Base-by-base conservation (phyloP, 2,329 filamentous ascomycete genomes). In the Chaetomium strumarium region DNA sequence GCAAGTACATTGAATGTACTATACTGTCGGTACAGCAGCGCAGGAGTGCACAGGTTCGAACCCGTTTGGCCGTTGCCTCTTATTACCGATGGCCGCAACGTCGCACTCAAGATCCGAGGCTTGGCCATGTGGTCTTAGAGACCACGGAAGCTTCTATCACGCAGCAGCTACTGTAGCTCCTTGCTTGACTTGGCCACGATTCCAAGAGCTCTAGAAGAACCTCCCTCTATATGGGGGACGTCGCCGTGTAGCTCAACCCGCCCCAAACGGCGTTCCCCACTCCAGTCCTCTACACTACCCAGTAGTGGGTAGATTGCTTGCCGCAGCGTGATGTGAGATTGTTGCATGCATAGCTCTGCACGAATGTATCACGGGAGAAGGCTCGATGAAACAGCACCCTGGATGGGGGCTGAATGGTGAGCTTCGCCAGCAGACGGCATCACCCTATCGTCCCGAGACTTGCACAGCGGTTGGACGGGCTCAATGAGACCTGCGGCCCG, bases 271-370 rank as follows among this genome's bases (percentile, higher is more conserved):
- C 24, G 39, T 39, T 47, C 41, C 17, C 46, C 37, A 40, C n/a
- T 31, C n/a, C n/a, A n/a, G n/a, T n/a, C n/a, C n/a, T n/a, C n/a
- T 7, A 7, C 4, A 24, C 24, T 24, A 24, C 24, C 4, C 24
- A 24, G 24, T 24, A n/a, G n/a, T n/a, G n/a, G n/a, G n/a, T 49
- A 59, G 24, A 62, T 59, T 58, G 43, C 51, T 16, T 55, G 57
- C 57, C 56, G 58, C 56, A 29, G 58, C 53, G 39, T 31, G 56
- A 59, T 59, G 58, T 52, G 39, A 36, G 56, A 59, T 59, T 49
- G 58, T 59, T 58, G 49, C 46, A 47, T 37, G 42, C 41, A n/a
- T 37, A 33, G 46, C 52, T 41, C 49, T 56, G 52, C 43, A 46
- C 45, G 20, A 48, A 42, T 47, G 34, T 46, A 61, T 58, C 59